Evolutionary conservation across 2,329 filamentous ascomycete species (phyloP).

Genomic region (Curvularia sp.): DNA sequence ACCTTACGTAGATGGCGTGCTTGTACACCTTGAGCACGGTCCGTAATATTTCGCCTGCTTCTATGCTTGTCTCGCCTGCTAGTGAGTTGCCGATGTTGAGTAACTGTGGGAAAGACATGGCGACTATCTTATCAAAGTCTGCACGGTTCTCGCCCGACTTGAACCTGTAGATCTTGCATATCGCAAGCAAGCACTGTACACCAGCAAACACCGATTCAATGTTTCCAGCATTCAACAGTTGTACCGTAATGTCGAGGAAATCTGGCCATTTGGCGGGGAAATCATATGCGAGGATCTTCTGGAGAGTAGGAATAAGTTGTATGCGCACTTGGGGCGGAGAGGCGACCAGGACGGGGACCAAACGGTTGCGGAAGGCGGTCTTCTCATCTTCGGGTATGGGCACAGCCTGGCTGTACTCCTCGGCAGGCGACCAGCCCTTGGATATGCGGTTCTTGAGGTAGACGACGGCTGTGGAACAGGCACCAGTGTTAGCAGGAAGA

Average conservation of each 20-base stretch:
- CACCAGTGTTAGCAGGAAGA: slow-evolving; percentile 30
- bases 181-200: slow-evolving; percentile 89
- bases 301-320: slow-evolving; percentile 91
- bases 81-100: slow-evolving; percentile 86
- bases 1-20: slow-evolving; percentile 90
- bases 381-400: slow-evolving; percentile 90
- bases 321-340: slow-evolving; percentile 83
- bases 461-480: slow-evolving; percentile 74
- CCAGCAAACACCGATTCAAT: slow-evolving; percentile 88
- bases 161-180: slow-evolving; percentile 95
- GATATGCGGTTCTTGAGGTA: slow-evolving; percentile 98
- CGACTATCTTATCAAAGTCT: slow-evolving; percentile 94
- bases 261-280: slow-evolving; percentile 94
- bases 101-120: slow-evolving; percentile 86
- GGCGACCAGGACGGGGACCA: slow-evolving; percentile 86
- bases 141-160: slow-evolving; percentile 82
- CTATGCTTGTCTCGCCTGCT: slow-evolving; percentile 87
- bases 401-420: slow-evolving; percentile 75
- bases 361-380: slow-evolving; percentile 80
- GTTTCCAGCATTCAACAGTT: slow-evolving; percentile 86
- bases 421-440: slow-evolving; percentile 83
- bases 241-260: slow-evolving; percentile 91
- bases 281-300: slow-evolving; percentile 95
- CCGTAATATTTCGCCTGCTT: slow-evolving; percentile 96
- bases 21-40: slow-evolving; percentile 97